Percentiles rank a stretch among this genome's conserved stretches.
These are phyloP conservation scores for Gastrolobium bilobum DNA, from an alignment of 306 rosid genomes.

Conservation along the genomic window DNA sequence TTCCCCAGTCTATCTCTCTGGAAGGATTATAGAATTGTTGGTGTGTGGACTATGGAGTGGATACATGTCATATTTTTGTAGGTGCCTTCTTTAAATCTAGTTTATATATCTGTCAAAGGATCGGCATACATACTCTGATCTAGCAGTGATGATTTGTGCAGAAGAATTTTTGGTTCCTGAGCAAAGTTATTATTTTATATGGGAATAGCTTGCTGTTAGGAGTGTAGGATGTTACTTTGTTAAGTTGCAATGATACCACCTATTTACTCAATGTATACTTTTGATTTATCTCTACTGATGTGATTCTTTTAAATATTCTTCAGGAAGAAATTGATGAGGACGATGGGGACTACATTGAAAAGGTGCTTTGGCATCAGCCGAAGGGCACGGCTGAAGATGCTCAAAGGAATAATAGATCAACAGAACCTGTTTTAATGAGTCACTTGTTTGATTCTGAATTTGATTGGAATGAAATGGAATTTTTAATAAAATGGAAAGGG, in stretches of 20 bases:
- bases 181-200: conserved; percentile 17
- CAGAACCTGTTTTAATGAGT: conserved; percentile 82
- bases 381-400: conserved; percentile 94
- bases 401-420: conserved; percentile 71
- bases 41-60: conserved; percentile 29
- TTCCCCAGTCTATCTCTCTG: not conserved
- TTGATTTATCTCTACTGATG: conserved; percentile 20
- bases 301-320: conserved; percentile 46
- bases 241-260: not conserved
- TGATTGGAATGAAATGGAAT: conserved; percentile 91
- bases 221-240: conserved; percentile 14
- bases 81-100: conserved; percentile 23
- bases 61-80: conserved; percentile 15
- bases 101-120: conserved; percentile 28
- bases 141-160: conserved; percentile 15
- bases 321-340: conserved; percentile 98
- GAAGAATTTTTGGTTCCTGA: conserved; percentile 31
- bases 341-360: conserved; percentile 92
- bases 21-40: conserved; percentile 30
- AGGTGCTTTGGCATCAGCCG: conserved; percentile 99
- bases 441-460: conserved; percentile 84
- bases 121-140: conserved; percentile 3
- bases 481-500: conserved; percentile 98
- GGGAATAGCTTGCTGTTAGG: conserved; percentile 34
- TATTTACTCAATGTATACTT: conserved; percentile 22